These are phyloP conservation scores for Lyophyllum semitale DNA, from an alignment of 768 basidiomycete species.

Conservation along the genomic window DNA sequence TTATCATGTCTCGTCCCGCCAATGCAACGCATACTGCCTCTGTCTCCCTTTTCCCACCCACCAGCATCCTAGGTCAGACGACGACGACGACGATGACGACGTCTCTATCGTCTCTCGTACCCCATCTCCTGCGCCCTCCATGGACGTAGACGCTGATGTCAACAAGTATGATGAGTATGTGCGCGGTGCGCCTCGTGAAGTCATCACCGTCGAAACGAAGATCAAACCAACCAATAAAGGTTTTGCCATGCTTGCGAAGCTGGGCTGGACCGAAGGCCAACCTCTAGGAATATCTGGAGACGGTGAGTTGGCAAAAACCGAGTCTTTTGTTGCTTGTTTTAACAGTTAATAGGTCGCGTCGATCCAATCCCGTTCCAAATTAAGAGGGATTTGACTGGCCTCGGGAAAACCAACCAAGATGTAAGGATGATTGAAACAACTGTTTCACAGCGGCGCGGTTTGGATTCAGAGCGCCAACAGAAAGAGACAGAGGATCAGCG, in stretches of 20 bases:
- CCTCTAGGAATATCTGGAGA: constrained; percentile 76
- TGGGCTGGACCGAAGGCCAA: constrained; percentile 83
- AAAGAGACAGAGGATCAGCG: constrained; percentile 83
- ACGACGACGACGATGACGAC: constrained; percentile 63
- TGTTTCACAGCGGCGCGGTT: constrained; percentile 75
- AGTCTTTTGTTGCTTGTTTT: neutral
- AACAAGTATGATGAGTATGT: constrained; percentile 71
- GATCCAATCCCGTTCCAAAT: constrained; percentile 84
- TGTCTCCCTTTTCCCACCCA: constrained; percentile 42
- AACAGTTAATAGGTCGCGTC: constrained; percentile 57
- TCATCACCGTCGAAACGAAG: constrained; percentile 80
- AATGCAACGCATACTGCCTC: constrained; percentile 57
- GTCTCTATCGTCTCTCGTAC: constrained; percentile 74
- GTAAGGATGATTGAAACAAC: constrained; percentile 84
- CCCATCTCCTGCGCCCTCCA: constrained; percentile 65
- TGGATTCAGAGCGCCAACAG: constrained; percentile 81
- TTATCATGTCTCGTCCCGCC: constrained; percentile 44
- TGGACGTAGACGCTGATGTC: constrained; percentile 51
- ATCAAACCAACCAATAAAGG: constrained; percentile 81
- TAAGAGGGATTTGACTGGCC: constrained; percentile 76
- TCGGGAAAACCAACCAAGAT: constrained; percentile 80
- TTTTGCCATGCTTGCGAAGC: constrained; percentile 75
- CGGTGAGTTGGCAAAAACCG: constrained; percentile 42
- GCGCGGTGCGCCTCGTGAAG: constrained; percentile 52
- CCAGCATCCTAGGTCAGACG: constrained; percentile 66